Conservation (phyloP, 805 yeast species). For the Torulaspora indica region DNA sequence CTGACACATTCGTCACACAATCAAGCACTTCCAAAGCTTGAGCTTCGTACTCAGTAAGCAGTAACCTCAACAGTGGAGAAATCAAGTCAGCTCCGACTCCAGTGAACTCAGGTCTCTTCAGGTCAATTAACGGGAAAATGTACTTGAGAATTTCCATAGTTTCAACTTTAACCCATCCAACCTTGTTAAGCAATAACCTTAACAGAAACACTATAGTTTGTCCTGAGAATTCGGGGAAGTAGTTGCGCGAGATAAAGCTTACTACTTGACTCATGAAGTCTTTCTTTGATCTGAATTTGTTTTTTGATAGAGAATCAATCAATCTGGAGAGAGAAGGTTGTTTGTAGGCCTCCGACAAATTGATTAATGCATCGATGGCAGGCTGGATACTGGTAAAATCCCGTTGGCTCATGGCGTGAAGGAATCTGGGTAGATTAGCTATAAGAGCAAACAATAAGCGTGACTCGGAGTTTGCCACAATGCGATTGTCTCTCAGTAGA, state of each 20-base stretch:
- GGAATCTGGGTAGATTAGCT: constrained; percentile 76
- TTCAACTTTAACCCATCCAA: constrained; percentile 74
- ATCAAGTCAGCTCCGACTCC: constrained; percentile 95
- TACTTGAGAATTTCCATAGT: constrained; percentile 70
- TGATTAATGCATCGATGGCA: constrained; percentile 54
- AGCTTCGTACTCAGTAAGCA: constrained; percentile 81
- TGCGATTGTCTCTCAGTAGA: constrained; percentile 60
- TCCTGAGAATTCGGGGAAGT: constrained; percentile 71
- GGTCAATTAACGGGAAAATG: constrained; percentile 70
- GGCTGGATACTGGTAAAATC: constrained; percentile 48
- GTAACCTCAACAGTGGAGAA: constrained; percentile 76
- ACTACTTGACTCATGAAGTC: constrained; percentile 83
- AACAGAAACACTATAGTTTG: constrained; percentile 68
- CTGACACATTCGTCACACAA: constrained; percentile 77
- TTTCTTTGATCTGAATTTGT: constrained; percentile 79
- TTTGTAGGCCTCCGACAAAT: constrained; percentile 54
- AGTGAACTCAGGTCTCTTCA: constrained; percentile 69
- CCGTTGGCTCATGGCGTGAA: constrained; percentile 67
- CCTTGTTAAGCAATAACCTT: constrained; percentile 73
- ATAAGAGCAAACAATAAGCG: constrained; percentile 68
- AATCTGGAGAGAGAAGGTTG: constrained; percentile 64
- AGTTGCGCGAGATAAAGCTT: constrained; percentile 58
- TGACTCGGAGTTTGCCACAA: constrained; percentile 67
- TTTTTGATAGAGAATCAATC: constrained; percentile 68
- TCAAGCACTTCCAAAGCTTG: constrained; percentile 87